Conservation (phyloP, 768 basidiomycete genomes). For the Suillus subalutaceus region DNA sequence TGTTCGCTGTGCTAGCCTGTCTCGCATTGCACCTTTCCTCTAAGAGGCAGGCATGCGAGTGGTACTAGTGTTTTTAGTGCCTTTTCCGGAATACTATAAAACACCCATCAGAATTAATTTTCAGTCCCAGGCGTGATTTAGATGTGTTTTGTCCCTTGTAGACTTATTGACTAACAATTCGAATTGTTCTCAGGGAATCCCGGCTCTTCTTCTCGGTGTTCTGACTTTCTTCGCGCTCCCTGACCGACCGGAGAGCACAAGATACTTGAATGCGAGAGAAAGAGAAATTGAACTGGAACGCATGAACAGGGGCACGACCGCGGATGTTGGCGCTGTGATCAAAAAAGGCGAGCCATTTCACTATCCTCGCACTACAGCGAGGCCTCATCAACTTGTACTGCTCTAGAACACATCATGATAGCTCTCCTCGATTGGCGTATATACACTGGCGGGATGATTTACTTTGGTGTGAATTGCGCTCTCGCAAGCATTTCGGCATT, state of each 20-base stretch:
- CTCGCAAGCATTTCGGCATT: slow-evolving; percentile 83
- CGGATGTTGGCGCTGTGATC: slow-evolving; percentile 65
- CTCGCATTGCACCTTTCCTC: neutral
- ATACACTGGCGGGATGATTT: slow-evolving; percentile 67
- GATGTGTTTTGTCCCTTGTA: neutral
- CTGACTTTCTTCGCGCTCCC: slow-evolving; percentile 61
- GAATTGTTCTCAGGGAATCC: slow-evolving; percentile 54
- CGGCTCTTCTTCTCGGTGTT: slow-evolving; percentile 65
- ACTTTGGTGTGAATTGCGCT: slow-evolving; percentile 77
- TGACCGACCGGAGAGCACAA: slow-evolving; percentile 71
- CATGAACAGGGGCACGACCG: slow-evolving; percentile 66
- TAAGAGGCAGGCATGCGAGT: neutral
- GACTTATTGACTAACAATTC: neutral
- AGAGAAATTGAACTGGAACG: slow-evolving; percentile 66
- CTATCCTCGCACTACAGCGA: neutral
- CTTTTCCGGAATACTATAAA: no score
- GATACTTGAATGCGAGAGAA: slow-evolving; percentile 51
- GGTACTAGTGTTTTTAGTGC: neutral
- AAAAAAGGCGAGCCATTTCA: slow-evolving; percentile 52
- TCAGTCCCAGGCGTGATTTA: neutral
- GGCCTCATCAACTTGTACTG: slow-evolving; percentile 10
- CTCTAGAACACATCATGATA: slow-evolving; percentile 57
- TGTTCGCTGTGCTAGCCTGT: neutral
- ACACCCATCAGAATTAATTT: neutral
- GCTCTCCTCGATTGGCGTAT: slow-evolving; percentile 79